Evolutionary conservation across 805 yeast genomes (phyloP).

Genomic region (Zygoascus tannicola): DNA sequence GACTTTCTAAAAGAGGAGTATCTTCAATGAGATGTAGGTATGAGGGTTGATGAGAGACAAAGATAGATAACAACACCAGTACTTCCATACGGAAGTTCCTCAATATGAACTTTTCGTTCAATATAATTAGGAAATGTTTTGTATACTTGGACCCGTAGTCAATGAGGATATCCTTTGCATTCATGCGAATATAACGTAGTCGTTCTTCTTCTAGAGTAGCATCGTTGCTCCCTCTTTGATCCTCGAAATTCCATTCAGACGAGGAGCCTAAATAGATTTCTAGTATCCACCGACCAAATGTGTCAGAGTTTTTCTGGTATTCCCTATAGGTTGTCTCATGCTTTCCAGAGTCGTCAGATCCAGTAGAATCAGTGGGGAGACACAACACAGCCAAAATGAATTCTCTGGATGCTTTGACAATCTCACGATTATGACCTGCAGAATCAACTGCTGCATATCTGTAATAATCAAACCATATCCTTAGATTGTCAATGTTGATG

Average conservation of each 20-base stretch:
- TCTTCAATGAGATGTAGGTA: constrained; percentile 27
- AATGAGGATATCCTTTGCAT: constrained; percentile 34
- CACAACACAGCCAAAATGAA: constrained; percentile 24
- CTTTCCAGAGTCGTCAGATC: constrained; percentile 1
- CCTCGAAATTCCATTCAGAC: neutral
- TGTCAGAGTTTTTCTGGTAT: constrained; percentile 16
- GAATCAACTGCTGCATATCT: constrained; percentile 47
- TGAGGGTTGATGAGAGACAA: constrained; percentile 28
- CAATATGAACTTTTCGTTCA: constrained; percentile 31
- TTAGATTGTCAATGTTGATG: constrained; percentile 23
- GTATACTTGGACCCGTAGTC: constrained; percentile 37
- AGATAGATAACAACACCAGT: constrained; percentile 33
- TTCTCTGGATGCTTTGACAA: constrained; percentile 28
- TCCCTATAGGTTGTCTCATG: constrained; percentile 4
- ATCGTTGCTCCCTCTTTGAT: constrained; percentile 25
- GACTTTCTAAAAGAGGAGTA: constrained; percentile 30
- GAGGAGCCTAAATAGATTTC: constrained; percentile 18
- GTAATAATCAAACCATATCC: constrained; percentile 43
- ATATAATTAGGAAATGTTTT: constrained; percentile 28
- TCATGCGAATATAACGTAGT: constrained; percentile 37
- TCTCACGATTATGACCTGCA: constrained; percentile 40
- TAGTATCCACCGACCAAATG: constrained; percentile 19
- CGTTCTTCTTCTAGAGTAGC: constrained; percentile 34
- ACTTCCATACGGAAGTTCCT: constrained; percentile 32
- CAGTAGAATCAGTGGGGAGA: constrained; percentile 4